Evolutionary conservation across 2,329 filamentous ascomycete genomes (phyloP).

Genomic region (Parascedosporium putredinis): DNA sequence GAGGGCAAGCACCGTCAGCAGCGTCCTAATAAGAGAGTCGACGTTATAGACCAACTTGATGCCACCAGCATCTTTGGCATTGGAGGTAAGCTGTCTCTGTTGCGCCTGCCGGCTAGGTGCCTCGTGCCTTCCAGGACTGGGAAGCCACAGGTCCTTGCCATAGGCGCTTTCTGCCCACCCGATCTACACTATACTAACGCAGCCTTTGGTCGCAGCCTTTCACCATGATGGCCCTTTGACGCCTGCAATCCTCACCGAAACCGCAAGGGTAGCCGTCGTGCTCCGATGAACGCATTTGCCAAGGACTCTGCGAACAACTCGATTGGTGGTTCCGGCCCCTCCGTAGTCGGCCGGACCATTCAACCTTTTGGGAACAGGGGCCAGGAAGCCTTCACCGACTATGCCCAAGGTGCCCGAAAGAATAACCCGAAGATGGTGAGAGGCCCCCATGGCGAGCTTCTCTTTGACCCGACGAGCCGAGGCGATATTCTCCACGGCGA

Average conservation of each 20-base stretch:
- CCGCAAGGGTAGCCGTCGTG: conserved; percentile 66
- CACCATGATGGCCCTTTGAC: conserved; percentile 95
- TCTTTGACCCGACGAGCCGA: conserved; percentile 60
- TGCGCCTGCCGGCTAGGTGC: too few species aligned
- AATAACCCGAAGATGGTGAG: conserved; percentile 14
- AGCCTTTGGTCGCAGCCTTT: conserved; percentile 59
- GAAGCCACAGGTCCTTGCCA: not conserved
- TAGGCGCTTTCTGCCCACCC: not conserved
- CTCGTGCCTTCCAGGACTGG: too few species aligned
- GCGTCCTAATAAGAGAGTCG: conserved; percentile 46
- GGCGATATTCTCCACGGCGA: conserved; percentile 73
- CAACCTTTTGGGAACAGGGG: conserved; percentile 72
- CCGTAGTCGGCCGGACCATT: conserved; percentile 71
- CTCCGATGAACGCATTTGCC: conserved; percentile 94
- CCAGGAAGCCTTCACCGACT: conserved; percentile 83
- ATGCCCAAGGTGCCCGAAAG: conserved; percentile 27
- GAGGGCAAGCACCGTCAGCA: conserved; percentile 38
- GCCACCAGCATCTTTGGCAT: conserved; percentile 92
- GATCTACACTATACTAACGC: conserved; percentile 8
- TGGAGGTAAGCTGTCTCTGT: conserved; percentile 76
- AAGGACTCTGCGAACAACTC: conserved; percentile 88
- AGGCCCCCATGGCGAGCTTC: conserved; percentile 13
- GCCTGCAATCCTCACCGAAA: conserved; percentile 93
- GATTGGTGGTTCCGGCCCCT: conserved; percentile 80
- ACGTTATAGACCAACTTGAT: conserved; percentile 94